Base-by-base conservation (phyloP, 2,329 filamentous ascomycete genomes). In the Ceratocystis albifundus region DNA sequence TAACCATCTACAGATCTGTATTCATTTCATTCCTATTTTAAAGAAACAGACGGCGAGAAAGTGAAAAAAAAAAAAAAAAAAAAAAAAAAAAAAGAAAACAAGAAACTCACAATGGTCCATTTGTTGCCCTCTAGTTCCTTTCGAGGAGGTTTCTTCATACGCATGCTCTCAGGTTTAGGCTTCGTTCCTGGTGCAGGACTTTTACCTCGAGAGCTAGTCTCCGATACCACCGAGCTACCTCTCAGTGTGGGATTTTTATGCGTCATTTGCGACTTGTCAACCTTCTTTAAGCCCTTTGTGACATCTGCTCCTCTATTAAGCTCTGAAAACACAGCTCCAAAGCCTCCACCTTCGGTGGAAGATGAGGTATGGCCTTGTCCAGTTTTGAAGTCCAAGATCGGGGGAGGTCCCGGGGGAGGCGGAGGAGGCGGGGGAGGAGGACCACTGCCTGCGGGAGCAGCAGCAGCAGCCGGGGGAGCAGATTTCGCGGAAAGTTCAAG, bases 221-320 rank as follows among this genome's bases (percentile, higher is more conserved):
- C 83, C 32, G 88, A 81, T 2, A 93, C 89, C 1, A 84, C 82
- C 12, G 89, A 88, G 68, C 80, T 80, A 28, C 89, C 83, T 69
- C 94, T 87, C 67, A 99, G 80, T 8, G 86, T 84, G 15, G 94
- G 94, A 77, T 99, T 99, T 80, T 97, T 97, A 78, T 99, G 94
- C 68, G 94, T 99, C 93, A 96, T 96, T 76, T 97, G 82, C 65
- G 89, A 94, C 74, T 87, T 88, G 77, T 96, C 93, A 62, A 99
- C 94, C 80, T 96, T 99, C 70, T 89, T 88, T 45, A 99, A 81
- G 41, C 89, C 87, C 70, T 89, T 86, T 3, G 94, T 99, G 68
- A 99, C 89, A n/a, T 84, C 81, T 68, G 89, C 85, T 67, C 94
- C 94, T 74, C 88, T 87, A 77, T 97, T 97, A 65, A 99, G 79